Evolutionary conservation across 352 stramenopile genomes (phyloP).

Genomic region (Globisporangium heterothallicum): DNA sequence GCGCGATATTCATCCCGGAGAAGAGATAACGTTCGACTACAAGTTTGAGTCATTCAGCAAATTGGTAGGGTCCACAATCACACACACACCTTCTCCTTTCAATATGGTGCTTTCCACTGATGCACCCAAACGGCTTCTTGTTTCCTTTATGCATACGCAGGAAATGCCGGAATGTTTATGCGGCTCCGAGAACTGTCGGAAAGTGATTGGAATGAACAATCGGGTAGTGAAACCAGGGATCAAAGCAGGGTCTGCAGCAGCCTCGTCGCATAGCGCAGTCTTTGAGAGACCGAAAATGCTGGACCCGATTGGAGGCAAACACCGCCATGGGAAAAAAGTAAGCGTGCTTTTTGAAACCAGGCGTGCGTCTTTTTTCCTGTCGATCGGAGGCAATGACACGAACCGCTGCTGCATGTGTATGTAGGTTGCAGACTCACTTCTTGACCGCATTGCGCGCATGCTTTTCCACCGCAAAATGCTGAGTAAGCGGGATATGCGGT

Average conservation of each 20-base stretch:
- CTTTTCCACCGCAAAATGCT: slow-evolving; percentile 41
- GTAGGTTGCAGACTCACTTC: slow-evolving; percentile 49
- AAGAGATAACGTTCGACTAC: slow-evolving; percentile 96
- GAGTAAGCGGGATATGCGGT: slow-evolving; percentile 35
- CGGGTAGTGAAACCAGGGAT: slow-evolving; percentile 22
- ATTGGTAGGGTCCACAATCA: slow-evolving; percentile 23
- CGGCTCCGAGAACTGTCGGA: slow-evolving; percentile 51
- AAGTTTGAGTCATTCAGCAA: slow-evolving; percentile 81
- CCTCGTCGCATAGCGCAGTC: not conserved
- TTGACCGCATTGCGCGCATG: slow-evolving; percentile 47
- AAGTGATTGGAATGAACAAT: slow-evolving; percentile 74
- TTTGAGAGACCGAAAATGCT: slow-evolving; percentile 24
- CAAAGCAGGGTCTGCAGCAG: slow-evolving; percentile 9
- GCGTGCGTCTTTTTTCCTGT: too few species aligned
- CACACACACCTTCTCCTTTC: slow-evolving; percentile 1
- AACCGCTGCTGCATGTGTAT: not conserved
- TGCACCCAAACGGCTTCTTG: not conserved
- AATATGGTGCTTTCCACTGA: too few species aligned
- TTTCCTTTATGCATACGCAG: slow-evolving; percentile 17
- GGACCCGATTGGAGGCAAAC: slow-evolving; percentile 37
- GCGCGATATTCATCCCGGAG: slow-evolving; percentile 77
- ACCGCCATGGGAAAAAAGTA: slow-evolving; percentile 41
- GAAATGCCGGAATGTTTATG: slow-evolving; percentile 73
- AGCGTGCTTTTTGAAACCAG: too few species aligned
- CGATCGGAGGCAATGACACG: too few species aligned